Base-by-base conservation (phyloP, 2,329 filamentous ascomycete species). In the Venturia pyrina region DNA sequence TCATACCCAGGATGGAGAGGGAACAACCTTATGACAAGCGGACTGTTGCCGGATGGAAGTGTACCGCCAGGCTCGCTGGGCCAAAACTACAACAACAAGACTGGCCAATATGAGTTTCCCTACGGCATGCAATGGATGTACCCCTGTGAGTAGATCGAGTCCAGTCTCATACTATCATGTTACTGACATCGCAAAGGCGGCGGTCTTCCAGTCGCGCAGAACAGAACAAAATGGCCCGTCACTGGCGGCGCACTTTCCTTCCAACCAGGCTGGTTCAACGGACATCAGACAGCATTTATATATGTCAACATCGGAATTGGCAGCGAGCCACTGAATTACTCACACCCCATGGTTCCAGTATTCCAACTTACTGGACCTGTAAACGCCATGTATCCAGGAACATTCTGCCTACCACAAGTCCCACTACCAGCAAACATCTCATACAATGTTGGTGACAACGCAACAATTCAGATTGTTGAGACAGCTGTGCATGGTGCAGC, bases 111-210 rank as follows among this genome's bases (percentile, higher is more conserved):
- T 21, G 73, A 78, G 0, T 95, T 86, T 71, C 92, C 92, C 1
- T 96, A 90, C 70, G 93, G 92, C 78, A 93, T 95, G 90, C 89
- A 96, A 80, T 97, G 92, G 92, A 87, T 88, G 75, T 96, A 96
- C 80, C 92, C 93, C 77, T 97, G 92, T 96, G 81, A 79, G 90
- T 80, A 10, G 32, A 28, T 41, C 61, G 19, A 28, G 61, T 34
- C 53, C 32, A 19, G 10, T 17, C 15, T 8, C 19, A 13, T 10
- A 28, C 17, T 11, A 48, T 11, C 17, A 21, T 2, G 5, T 60
- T 11, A 62, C 41, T 67, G 59, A 66, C 37, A 64, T 72, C 43
- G 59, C 8, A 15, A 72, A 97, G 93, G 93, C 75, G 95, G 95
- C 67, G 95, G 95, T 68, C 87, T 93, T 80, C 81, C 82, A 60